phyloP scores from a whole-genome alignment of 1,284 basidiomycete genomes.

The Microbotryum intermedium region DNA sequence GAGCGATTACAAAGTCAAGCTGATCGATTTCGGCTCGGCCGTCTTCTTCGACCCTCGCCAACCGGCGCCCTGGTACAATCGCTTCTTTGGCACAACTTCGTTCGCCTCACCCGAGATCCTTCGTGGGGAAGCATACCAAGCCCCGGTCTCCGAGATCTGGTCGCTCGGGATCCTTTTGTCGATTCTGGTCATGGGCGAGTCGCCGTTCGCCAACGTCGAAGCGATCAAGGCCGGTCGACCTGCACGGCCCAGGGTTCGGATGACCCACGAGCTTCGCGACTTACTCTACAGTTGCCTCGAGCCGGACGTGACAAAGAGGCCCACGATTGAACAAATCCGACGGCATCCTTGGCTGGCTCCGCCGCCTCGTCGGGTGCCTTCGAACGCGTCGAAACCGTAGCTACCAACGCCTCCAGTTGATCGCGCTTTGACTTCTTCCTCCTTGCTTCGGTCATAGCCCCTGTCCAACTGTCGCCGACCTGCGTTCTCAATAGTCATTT shows the following conservation, averaged over 20 bases:
- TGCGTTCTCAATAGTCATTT: no score
- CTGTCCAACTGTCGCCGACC: background rate
- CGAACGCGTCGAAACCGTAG: background rate
- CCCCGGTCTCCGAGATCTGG: conserved; percentile 80
- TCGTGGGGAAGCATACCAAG: conserved; percentile 53
- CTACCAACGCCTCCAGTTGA: background rate
- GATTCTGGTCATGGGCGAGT: conserved; percentile 74
- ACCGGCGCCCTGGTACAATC: conserved; percentile 48
- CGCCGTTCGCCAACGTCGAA: conserved; percentile 66
- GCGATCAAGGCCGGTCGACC: conserved; percentile 47
- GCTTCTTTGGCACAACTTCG: conserved; percentile 71
- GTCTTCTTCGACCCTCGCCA: conserved; percentile 60
- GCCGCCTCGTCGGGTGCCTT: conserved; percentile 4
- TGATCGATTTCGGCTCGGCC: conserved; percentile 88
- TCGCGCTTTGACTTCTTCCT: background rate
- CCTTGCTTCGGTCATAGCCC: background rate
- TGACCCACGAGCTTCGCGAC: conserved; percentile 42
- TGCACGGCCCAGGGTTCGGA: conserved; percentile 33
- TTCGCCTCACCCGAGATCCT: conserved; percentile 66
- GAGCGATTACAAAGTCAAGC: conserved; percentile 65
- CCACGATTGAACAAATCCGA: conserved; percentile 62
- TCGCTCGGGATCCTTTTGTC: conserved; percentile 81
- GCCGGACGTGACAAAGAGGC: conserved; percentile 57
- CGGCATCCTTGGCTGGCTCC: conserved; percentile 60
- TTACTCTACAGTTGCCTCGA: conserved; percentile 67